These are phyloP conservation scores for Picea mariana DNA, from an alignment of 83 land plant species.

Conservation along the genomic window DNA sequence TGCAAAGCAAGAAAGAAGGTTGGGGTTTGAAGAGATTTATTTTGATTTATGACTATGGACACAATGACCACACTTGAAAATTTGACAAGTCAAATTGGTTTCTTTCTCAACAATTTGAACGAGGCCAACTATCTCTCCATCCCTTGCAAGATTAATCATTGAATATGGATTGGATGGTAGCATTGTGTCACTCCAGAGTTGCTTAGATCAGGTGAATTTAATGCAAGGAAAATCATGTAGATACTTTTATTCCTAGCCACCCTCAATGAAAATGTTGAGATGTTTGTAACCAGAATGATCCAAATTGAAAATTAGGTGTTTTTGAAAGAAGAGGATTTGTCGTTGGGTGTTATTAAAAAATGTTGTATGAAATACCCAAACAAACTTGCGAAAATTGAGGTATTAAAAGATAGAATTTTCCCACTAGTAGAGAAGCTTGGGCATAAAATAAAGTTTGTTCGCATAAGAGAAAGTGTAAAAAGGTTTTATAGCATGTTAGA, in stretches of 20 bases:
- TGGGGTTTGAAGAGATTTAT: too few species aligned
- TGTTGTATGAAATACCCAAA: conserved; percentile 80
- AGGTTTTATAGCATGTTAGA: conserved; percentile 55
- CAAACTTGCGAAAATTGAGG: conserved; percentile 59
- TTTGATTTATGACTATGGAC: too few species aligned
- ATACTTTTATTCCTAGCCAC: too few species aligned
- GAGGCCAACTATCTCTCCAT: too few species aligned
- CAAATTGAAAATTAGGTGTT: too few species aligned
- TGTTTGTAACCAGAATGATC: too few species aligned
- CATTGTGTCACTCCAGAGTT: conserved; percentile 60
- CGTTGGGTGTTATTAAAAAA: conserved; percentile 80
- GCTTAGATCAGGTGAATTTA: conserved; percentile 65
- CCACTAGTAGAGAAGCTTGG: conserved; percentile 84
- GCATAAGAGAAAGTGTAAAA: conserved; percentile 60
- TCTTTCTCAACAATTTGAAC: too few species aligned
- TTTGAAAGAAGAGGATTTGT: conserved; percentile 59
- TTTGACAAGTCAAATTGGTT: too few species aligned
- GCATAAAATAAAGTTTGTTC: conserved; percentile 74
- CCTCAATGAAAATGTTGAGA: too few species aligned
- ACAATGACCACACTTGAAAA: too few species aligned
- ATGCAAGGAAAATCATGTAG: conserved; percentile 4
- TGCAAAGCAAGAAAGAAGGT: too few species aligned
- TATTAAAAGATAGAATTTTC: conserved; percentile 85
- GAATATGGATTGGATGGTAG: conserved; percentile 67
- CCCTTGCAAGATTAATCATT: too few species aligned